Evolutionary conservation across 2,329 filamentous ascomycete genomes (phyloP), one percentile per base, ranked within the genome.

Genomic region (Sporothrix protearum): DNA sequence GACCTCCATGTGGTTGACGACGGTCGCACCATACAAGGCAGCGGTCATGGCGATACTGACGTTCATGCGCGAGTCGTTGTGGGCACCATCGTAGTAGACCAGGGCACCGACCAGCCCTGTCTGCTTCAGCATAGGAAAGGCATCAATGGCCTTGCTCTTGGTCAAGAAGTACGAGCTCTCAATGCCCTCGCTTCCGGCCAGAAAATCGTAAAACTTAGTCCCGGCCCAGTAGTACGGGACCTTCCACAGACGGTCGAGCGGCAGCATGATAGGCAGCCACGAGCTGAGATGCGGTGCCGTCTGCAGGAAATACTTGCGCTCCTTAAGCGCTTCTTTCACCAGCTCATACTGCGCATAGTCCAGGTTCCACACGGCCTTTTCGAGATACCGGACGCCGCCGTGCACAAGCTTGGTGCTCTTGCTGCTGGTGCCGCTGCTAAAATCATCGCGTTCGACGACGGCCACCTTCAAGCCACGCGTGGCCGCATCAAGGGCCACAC

Each of bases 331-430:
- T 81, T 95, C 92, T 80, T 89, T 91, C 77, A 95, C 92, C 68
- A 95, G 86, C 78, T 90, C 85, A 78, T 93, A 92, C 86, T 95
- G 92, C 76, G 89, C 89, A 79, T 94, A 94, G 80, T 95, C 92
- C 76, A 95, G 83, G 79, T 94, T 92, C 89, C 90, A 93, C 68
- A 95, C 89, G 70, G 92, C 92, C 84, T 95, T 95, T 80, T 95
- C 92, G 72, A 95, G 84, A 79, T 95, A 95, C 76, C 92, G 87
- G 73, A 95, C 92, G 78, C 92, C 92, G 76, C 92, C 92, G 81
- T 95, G 92, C n/a, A 95, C 92, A 69, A 95, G 85, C 82, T 95
- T 95, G 66, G 92, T 95, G 82, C 91, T 94, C 84, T 95, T 95
- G 80, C 90, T 93, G 83, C 91, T 94, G 53, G 92, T 95, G 45